Evolutionary conservation across 805 yeast species (phyloP), one percentile per base, ranked within the genome.

Genomic region (Tetrapisispora namnaoensis): DNA sequence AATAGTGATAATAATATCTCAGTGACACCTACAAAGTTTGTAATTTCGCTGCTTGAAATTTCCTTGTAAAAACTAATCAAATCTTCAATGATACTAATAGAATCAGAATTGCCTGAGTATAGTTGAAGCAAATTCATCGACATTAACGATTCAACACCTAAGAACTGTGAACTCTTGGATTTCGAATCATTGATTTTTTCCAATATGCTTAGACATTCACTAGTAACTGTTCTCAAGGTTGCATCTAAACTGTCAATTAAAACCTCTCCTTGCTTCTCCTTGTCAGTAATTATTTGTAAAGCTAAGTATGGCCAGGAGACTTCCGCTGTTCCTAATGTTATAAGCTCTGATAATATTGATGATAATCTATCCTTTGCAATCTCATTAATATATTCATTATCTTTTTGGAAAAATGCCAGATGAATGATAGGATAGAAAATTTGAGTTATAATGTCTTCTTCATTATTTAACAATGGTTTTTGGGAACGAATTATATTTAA

Each of bases 101-200:
- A 82, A 51, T 91, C 97, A 6, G 80, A 62, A 46, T 76, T 88
- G 22, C 90, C 95, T 48, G 80, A 70, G 60, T 82, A 89, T 34
- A 90, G 71, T 62, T 88, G 95, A 14, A 91, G 61, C 21, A 89
- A 65, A 3, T 83, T 82, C 76, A 86, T 78, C 0, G 96, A 83
- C 49, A 86, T 77, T 42, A 91, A 69, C 36, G 86, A 68, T 63
- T 88, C 95, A 59, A 91, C 83, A 40, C 88, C 83, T 50, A 70
- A 69, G 52, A 82, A 61, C 55, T 78, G 76, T 0, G 65, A 51
- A 38, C 54, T 58, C 24, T 53, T 68, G 43, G 22, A 39, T 37
- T 49, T 22, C 44, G 59, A 63, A 2, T 17, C 37, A 9, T 52
- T 61, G 21, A 79, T 71, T 46, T 70, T 67, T 18, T 68, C 68